phyloP scores from a whole-genome alignment of 169 alveolate genomes.

The Cryptosporidium sp. region DNA sequence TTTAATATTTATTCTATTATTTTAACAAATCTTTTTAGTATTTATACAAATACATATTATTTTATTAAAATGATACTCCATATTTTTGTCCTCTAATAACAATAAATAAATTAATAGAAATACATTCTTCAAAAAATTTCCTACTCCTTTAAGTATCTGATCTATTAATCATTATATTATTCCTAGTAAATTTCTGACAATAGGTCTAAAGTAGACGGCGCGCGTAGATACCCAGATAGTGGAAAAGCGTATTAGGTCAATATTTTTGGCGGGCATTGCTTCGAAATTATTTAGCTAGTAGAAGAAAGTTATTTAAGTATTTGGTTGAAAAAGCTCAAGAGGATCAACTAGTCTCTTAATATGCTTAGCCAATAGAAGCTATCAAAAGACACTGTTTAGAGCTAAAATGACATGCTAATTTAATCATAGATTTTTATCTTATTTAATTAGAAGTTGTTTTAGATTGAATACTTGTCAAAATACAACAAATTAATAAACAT shows the following conservation, averaged over 20 bases:
- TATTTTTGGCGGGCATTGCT: background rate
- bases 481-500: background rate
- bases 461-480: background rate
- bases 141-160: background rate
- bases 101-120: too few relatives aligned
- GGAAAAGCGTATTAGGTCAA: slow-evolving; percentile 25
- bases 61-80: too few relatives aligned
- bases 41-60: too few relatives aligned
- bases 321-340: background rate
- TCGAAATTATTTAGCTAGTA: background rate
- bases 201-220: slow-evolving; percentile 23
- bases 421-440: background rate
- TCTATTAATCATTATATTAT: background rate
- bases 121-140: too few relatives aligned
- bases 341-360: background rate
- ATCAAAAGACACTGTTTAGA: background rate
- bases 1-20: too few relatives aligned
- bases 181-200: background rate
- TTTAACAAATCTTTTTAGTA: too few relatives aligned
- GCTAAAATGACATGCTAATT: background rate
- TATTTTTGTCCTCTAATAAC: too few relatives aligned
- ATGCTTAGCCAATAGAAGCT: background rate
- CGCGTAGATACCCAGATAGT: slow-evolving; percentile 48
- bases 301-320: background rate
- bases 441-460: background rate